These are phyloP conservation scores for Aspergillus sp. DNA, from an alignment of 2,329 filamentous ascomycete species.

Conservation along the genomic window DNA sequence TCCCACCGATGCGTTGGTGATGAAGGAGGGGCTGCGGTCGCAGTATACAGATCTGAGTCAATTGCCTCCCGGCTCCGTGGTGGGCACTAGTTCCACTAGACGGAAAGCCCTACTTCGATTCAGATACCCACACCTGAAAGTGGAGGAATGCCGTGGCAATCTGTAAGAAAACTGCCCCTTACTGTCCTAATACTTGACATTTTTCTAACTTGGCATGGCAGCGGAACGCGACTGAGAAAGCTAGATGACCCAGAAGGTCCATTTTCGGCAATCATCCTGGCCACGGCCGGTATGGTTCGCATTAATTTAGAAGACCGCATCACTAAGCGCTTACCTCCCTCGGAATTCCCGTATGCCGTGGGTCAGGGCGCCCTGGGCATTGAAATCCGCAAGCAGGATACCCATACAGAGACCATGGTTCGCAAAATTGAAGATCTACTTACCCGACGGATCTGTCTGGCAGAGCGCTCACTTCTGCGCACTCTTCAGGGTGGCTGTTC, in stretches of 20 bases:
- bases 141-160: not conserved
- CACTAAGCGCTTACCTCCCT: not conserved
- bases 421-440: not conserved
- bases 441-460: not conserved
- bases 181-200: not conserved
- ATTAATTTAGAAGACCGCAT: not conserved
- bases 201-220: not conserved
- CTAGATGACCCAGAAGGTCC: not conserved
- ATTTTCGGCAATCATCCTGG: not conserved
- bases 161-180: not conserved
- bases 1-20: not conserved
- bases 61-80: not conserved
- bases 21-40: not conserved
- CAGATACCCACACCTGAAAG: not conserved
- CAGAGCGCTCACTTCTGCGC: not conserved
- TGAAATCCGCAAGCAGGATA: not conserved
- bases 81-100: not conserved
- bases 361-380: not conserved
- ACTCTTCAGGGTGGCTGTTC: not conserved
- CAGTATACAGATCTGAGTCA: not conserved
- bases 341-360: not conserved
- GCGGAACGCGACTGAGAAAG: not conserved
- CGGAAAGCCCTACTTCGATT: not conserved
- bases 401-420: not conserved
- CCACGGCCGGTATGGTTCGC: not conserved